Evolutionary conservation across 2,329 filamentous ascomycete species (phyloP), one percentile per base, ranked within the genome.

Genomic region (Atkinsonella texensis): DNA sequence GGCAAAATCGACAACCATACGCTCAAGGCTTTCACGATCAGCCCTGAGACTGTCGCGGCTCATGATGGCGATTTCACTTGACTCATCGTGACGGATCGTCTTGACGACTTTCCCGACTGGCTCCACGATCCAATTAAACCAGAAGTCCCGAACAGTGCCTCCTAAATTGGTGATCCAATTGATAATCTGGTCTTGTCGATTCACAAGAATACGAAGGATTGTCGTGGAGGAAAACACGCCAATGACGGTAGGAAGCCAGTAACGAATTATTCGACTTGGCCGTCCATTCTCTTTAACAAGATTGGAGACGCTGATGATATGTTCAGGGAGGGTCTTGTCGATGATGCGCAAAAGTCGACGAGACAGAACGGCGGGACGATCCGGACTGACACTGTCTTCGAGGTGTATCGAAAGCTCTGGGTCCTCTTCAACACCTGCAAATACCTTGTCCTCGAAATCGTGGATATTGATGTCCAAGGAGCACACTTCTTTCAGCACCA

Each of bases 1-100:
- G 4, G 90, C 87, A 70, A 98, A 98, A 59, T 97, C 93, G 39
- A 98, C 85, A 4, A 98, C 94, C 93, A 98, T 98, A 46, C 93
- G 84, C 67, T 98, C 91, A 33, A 98, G 73, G 62, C 89, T 96
- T 50, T 89, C 88, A 33, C 89, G 82, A 64, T 98, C 93, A 1
- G 90, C 89, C 64, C 85, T 84, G 20, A 98, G 77, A 58, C 89
- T 96, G 58, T 91, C 85, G 53, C 89, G 87, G 70, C 89, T 96
- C 86, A 98, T 93, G 57, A 98, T 87, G 44, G 91, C 93, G 57
- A 98, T 91, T 64, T 97, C 91, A 63, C 89, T 95, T 58, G 83
- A 85, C 60, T 87, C 83, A 61, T 97, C 89, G 65, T 97, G 93
- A 5, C 91, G 83, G 58, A 98, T 97, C 0, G 93, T 98, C 47